phyloP scores from a whole-genome alignment of 768 basidiomycete species.

The Tylopilus rubrobrunneus region DNA sequence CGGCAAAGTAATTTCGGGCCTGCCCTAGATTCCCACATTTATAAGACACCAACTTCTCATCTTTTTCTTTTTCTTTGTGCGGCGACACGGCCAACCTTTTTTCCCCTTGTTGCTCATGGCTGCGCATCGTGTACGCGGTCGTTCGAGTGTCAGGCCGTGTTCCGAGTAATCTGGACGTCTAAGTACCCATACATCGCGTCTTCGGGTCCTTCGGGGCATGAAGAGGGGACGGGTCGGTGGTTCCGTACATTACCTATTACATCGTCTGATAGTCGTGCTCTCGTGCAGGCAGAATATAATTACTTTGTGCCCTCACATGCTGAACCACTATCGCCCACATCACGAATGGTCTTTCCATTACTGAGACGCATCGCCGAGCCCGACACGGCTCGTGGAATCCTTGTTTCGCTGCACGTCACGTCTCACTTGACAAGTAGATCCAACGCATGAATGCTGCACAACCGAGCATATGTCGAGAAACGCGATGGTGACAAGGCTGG shows the following conservation, averaged over 20 bases:
- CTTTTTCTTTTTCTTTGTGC: constrained; percentile 48
- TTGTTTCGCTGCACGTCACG: no score
- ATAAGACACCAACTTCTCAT: neutral
- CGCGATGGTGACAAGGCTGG: no score
- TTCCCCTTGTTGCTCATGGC: constrained; percentile 90
- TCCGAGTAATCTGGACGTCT: constrained; percentile 74
- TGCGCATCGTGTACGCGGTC: constrained; percentile 56
- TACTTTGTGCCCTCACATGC: no score
- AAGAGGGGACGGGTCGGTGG: constrained; percentile 78
- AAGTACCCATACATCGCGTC: constrained; percentile 68
- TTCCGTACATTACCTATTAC: constrained; percentile 35
- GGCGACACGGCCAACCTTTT: constrained; percentile 82
- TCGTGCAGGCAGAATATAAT: no score
- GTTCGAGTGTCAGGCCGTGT: constrained; percentile 91
- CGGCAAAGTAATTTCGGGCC: neutral
- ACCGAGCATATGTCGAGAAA: no score
- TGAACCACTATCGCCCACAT: no score
- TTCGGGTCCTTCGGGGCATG: constrained; percentile 29
- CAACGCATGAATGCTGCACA: no score
- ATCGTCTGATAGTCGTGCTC: no score
- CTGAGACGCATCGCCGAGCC: no score
- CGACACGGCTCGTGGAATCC: no score
- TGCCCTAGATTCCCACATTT: constrained; percentile 22
- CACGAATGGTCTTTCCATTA: no score
- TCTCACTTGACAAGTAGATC: no score